Base-by-base conservation (phyloP, 129 eudicot species). In the Pittosporum tobira region DNA sequence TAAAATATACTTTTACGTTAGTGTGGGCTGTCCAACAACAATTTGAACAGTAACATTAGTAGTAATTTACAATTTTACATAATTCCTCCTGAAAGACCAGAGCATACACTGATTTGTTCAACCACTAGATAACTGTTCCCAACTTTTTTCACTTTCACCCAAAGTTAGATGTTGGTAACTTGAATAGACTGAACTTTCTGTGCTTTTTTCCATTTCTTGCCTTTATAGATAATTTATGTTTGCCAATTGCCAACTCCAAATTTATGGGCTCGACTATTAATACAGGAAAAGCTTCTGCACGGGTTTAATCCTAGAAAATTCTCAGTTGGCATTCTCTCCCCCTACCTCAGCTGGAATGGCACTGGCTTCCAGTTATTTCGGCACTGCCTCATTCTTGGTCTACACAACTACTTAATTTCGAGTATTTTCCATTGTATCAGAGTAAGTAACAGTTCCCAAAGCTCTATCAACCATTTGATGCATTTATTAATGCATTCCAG, bases 291-390 rank as follows among this genome's bases (percentile, higher is more conserved):
- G 84, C 74, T 89, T 89, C 70, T 61, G 78, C 51, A 6, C 16
- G 11, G 90, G 27, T 37, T 36, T 23, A 66, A 40, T 59, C 27
- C 75, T 89, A 5, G 80, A 82, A 59, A 69, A 49, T 21, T 61
- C 68, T 12, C 70, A 82, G 59, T 27, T 89, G 57, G 97, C 95
- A 48, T 89, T 79, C 68, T 89, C 93, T 56, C 86, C 75, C 36
- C 97, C 95, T 51, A 79, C 97, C 43, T 69, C 85, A 46, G 83
- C 59, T 0, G 97, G 95, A 51, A 85, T 69, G 80, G 85, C 88
- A 22, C 65, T 85, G 80, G 87, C 94, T 19, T 70, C 83, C 70
- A 71, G 68, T 57, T 90, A 83, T 48, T 72, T 77, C 2, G 69
- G 75, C 55, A 75, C 78, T 2, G 8, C n/a, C 19, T 83, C 95